Conservation (phyloP, 2,329 filamentous ascomycete species). For the Phaeoacremonium minimum region DNA sequence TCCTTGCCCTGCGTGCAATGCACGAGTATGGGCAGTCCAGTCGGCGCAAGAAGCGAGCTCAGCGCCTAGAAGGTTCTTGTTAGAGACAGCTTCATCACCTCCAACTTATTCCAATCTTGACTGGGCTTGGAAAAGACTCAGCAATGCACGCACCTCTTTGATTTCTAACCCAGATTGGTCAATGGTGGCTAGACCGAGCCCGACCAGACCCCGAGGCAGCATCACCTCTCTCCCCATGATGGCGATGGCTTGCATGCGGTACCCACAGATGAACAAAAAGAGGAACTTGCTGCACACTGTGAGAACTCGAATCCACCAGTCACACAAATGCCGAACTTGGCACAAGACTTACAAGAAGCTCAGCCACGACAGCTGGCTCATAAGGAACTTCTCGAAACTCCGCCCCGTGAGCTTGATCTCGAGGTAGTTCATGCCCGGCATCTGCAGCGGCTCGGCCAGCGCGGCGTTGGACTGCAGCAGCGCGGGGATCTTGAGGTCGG, state of each 20-base stretch:
- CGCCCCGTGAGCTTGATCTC: constrained; percentile 72
- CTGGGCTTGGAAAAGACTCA: too few relatives aligned
- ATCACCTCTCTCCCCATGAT: constrained; percentile 70
- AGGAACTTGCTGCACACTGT: constrained; percentile 50
- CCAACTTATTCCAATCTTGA: too few relatives aligned
- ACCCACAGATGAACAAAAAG: constrained; percentile 59
- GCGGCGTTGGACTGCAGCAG: constrained; percentile 43
- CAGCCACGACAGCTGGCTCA: constrained; percentile 65
- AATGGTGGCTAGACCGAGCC: constrained; percentile 66
- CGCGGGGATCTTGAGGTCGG: constrained; percentile 37
- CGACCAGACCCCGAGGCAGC: constrained; percentile 65
- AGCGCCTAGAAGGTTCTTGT: constrained; percentile 41
- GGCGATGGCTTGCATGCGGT: constrained; percentile 63
- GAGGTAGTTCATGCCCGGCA: constrained; percentile 59
- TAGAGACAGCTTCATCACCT: too few relatives aligned
- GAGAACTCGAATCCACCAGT: background rate
- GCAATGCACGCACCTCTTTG: constrained; percentile 33
- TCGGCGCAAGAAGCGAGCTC: constrained; percentile 30
- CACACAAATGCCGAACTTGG: too few relatives aligned
- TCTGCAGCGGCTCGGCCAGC: constrained; percentile 52
- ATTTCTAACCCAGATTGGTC: constrained; percentile 63
- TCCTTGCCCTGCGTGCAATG: constrained; percentile 93
- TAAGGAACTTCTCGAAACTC: constrained; percentile 63
- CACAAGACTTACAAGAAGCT: constrained; percentile 59
- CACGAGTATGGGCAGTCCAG: constrained; percentile 61